These are phyloP conservation scores for Saccharomycopsis sp. DNA, from an alignment of 805 yeast genomes.

Conservation along the genomic window DNA sequence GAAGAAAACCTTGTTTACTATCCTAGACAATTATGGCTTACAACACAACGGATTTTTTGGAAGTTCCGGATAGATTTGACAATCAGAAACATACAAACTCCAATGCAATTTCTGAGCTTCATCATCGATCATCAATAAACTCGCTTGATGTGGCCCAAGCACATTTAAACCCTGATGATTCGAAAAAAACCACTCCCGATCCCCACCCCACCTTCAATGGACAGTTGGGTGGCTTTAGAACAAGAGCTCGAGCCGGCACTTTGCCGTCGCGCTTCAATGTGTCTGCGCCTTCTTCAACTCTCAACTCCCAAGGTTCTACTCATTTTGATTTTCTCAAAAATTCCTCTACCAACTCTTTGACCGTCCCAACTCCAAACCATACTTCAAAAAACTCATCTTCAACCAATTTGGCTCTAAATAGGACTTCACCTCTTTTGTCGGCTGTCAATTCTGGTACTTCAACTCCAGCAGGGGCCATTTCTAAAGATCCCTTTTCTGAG, in stretches of 20 bases:
- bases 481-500: slow-evolving; percentile 17
- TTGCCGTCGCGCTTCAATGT: slow-evolving; percentile 53
- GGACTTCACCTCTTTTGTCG: slow-evolving; percentile 16
- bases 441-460: background rate
- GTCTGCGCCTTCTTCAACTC: slow-evolving; percentile 22
- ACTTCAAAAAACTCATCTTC: slow-evolving; percentile 22
- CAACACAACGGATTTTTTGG: too few species aligned
- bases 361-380: slow-evolving; percentile 23
- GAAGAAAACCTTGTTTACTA: too few species aligned
- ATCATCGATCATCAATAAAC: too few species aligned
- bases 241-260: slow-evolving; percentile 72
- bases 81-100: too few species aligned
- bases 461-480: slow-evolving; percentile 1
- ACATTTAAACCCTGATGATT: too few species aligned
- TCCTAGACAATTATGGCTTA: too few species aligned
- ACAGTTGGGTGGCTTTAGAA: slow-evolving; percentile 36
- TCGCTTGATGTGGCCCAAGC: too few species aligned
- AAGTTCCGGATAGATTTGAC: too few species aligned
- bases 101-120: too few species aligned
- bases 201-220: too few species aligned
- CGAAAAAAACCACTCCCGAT: too few species aligned
- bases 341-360: slow-evolving; percentile 14
- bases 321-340: slow-evolving; percentile 8
- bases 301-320: too few species aligned
- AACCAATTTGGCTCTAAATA: slow-evolving; percentile 20